These are phyloP conservation scores for Vigna mungo DNA, from an alignment of 306 rosid species.

Conservation along the genomic window DNA sequence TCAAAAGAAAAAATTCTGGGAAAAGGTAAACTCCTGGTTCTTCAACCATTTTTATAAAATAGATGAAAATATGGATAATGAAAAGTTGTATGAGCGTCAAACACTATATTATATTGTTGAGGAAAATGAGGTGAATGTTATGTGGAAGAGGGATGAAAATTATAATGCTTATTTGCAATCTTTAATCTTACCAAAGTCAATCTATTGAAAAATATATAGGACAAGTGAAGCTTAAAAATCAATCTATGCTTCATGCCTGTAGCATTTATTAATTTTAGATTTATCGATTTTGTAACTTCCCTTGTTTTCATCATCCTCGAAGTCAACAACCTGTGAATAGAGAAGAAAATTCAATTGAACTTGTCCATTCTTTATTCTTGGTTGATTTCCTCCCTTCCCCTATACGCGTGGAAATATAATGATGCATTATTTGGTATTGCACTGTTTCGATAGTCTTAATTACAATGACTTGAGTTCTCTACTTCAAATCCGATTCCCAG, in stretches of 20 bases:
- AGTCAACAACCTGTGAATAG: not conserved
- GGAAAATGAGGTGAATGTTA: slow-evolving; percentile 11
- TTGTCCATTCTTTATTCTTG: not conserved
- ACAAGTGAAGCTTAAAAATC: not conserved
- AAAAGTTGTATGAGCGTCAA: not conserved
- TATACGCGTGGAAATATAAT: slow-evolving; percentile 16
- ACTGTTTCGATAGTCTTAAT: slow-evolving; percentile 2
- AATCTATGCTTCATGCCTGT: slow-evolving; percentile 12
- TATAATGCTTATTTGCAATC: not conserved
- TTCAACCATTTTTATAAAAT: not conserved
- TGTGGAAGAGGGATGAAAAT: slow-evolving; percentile 2
- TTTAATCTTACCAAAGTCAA: not conserved
- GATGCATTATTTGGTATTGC: slow-evolving; percentile 13
- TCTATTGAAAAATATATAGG: slow-evolving; percentile 15
- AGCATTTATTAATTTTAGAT: slow-evolving; percentile 12
- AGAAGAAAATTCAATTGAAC: not conserved
- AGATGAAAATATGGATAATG: not conserved
- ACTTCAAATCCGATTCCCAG: not conserved
- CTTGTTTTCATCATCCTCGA: not conserved
- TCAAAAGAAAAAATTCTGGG: slow-evolving; percentile 72
- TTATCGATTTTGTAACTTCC: slow-evolving; percentile 2
- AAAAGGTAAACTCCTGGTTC: slow-evolving; percentile 62
- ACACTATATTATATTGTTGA: not conserved
- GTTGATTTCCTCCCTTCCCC: not conserved
- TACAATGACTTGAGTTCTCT: not conserved